A percentile compares a stretch with the other conserved stretches of the same genome.
phyloP scores from a whole-genome alignment of 164 flowering plant genomes.

The Buxus sempervirens region DNA sequence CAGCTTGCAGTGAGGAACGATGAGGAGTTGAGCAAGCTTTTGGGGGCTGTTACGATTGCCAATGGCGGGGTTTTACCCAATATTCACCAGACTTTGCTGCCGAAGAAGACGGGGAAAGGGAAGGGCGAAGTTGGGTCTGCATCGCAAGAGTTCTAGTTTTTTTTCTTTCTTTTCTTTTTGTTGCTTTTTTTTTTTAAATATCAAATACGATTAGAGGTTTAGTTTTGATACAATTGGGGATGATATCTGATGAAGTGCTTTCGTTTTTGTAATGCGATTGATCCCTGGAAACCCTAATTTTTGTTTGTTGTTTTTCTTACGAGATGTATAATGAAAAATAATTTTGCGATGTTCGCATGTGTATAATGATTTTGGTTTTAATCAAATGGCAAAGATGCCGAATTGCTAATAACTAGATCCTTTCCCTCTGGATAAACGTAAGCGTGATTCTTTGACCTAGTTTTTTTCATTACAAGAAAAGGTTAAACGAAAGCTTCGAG shows the following conservation, averaged over 20 bases:
- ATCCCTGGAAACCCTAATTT: not conserved
- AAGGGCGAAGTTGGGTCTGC: constrained; percentile 57
- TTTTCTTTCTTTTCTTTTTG: constrained; percentile 1
- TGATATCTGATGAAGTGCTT: not conserved
- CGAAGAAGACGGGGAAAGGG: constrained; percentile 49
- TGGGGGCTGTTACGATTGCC: constrained; percentile 62
- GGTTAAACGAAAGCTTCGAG: too few species aligned
- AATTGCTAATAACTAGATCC: too few species aligned
- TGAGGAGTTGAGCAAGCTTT: constrained; percentile 59
- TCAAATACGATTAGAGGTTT: not conserved
- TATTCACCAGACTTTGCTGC: constrained; percentile 55
- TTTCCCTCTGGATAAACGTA: too few species aligned
- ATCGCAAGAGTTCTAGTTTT: constrained; percentile 53
- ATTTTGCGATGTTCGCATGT: not conserved
- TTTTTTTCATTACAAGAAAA: too few species aligned
- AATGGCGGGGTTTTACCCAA: constrained; percentile 63
- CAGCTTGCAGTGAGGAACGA: constrained; percentile 73
- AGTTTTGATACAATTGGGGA: not conserved
- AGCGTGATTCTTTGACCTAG: too few species aligned
- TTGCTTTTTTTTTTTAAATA: too few species aligned
- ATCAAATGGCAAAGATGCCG: not conserved
- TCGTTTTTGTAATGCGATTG: not conserved
- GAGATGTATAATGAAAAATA: not conserved
- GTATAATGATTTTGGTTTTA: not conserved
- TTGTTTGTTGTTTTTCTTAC: too few species aligned